Evolutionary conservation across 768 basidiomycete genomes (phyloP).

Genomic region (Rhodocollybia butyracea): DNA sequence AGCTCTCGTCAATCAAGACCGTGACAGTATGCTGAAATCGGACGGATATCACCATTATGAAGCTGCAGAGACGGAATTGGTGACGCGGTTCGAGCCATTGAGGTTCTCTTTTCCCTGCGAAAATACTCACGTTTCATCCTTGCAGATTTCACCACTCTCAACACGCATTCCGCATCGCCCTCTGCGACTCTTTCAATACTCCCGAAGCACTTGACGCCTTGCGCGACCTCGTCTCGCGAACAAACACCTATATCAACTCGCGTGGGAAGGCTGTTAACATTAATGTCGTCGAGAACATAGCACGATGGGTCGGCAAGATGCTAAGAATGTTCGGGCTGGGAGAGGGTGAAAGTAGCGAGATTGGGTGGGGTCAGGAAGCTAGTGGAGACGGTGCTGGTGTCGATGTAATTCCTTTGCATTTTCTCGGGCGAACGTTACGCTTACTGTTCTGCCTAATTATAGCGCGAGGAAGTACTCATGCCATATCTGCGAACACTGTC

Average conservation of each 20-base stretch:
- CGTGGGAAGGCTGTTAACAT: conserved; percentile 60
- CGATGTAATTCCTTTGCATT: conserved; percentile 41
- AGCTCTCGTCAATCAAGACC: conserved; percentile 65
- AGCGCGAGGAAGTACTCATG: conserved; percentile 86
- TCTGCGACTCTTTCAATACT: conserved; percentile 98
- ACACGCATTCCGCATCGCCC: conserved; percentile 72
- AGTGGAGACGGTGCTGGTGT: conserved; percentile 35
- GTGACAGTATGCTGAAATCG: conserved; percentile 42
- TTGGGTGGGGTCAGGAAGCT: conserved; percentile 84
- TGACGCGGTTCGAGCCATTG: too few species aligned
- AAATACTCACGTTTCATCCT: too few species aligned
- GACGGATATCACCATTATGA: conserved; percentile 68
- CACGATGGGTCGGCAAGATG: conserved; percentile 71
- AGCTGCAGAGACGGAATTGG: conserved; percentile 64
- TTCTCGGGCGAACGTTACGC: neutral
- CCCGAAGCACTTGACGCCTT: conserved; percentile 75
- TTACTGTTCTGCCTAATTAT: conserved; percentile 7
- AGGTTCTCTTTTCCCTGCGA: too few species aligned
- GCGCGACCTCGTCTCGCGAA: conserved; percentile 76
- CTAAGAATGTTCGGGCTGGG: conserved; percentile 78
- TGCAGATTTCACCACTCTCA: conserved; percentile 67
- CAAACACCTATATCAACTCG: conserved; percentile 84
- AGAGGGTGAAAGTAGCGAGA: conserved; percentile 58
- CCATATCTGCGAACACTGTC: conserved; percentile 86
- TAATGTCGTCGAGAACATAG: conserved; percentile 59